These are phyloP conservation scores for Pythium coloratum DNA, from an alignment of 352 stramenopile species.

Conservation along the genomic window DNA sequence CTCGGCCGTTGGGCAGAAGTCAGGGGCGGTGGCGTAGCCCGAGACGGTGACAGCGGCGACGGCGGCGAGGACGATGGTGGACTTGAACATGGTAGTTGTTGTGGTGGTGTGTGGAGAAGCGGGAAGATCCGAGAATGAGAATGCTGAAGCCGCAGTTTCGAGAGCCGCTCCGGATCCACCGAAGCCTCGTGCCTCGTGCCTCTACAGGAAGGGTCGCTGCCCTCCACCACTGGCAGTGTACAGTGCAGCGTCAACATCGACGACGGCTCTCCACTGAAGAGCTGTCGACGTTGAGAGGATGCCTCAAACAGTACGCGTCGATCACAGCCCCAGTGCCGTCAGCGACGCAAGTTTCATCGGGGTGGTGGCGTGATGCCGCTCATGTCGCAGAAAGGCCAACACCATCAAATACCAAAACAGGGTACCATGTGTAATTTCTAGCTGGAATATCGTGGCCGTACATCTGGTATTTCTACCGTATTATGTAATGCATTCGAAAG, in stretches of 20 bases:
- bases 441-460: too few relatives aligned
- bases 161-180: neutral
- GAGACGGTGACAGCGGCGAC: constrained; percentile 3
- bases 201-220: neutral
- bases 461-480: neutral
- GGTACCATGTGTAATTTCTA: neutral
- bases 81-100: constrained; percentile 10
- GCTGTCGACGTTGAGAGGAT: too few relatives aligned
- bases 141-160: neutral
- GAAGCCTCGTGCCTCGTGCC: neutral
- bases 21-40: neutral
- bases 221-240: neutral
- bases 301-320: neutral
- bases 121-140: constrained; percentile 16
- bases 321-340: neutral
- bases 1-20: constrained; percentile 1
- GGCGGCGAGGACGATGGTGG: constrained; percentile 3
- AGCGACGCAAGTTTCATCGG: neutral
- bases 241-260: too few relatives aligned
- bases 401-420: neutral
- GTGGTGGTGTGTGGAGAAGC: neutral
- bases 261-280: too few relatives aligned
- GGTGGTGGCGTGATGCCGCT: neutral
- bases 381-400: constrained; percentile 1
- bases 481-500: neutral